Evolutionary conservation across 2,329 filamentous ascomycete genomes (phyloP).

Genomic region (Simplicillium aogashimaense): DNA sequence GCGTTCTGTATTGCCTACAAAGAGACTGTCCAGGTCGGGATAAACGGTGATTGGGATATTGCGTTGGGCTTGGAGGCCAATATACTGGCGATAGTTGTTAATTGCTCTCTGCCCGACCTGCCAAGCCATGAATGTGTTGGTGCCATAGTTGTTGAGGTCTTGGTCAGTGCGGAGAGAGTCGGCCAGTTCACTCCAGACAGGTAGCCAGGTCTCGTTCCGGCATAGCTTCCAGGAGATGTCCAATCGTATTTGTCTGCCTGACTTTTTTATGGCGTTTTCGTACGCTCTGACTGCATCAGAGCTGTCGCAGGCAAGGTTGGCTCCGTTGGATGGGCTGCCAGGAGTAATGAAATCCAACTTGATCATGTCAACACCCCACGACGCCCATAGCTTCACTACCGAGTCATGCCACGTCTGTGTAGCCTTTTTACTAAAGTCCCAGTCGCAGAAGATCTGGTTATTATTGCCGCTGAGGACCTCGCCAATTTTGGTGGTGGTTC

Average conservation of each 20-base stretch:
- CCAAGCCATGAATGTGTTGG: constrained; percentile 5
- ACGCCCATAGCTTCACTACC: constrained; percentile 5
- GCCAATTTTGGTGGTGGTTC: constrained; percentile 4
- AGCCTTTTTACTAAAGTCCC: constrained; percentile 6
- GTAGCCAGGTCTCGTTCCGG: constrained; percentile 8
- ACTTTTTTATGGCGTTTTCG: constrained; percentile 5
- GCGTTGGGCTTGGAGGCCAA: constrained; percentile 7
- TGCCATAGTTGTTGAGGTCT: constrained; percentile 7
- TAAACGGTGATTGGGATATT: constrained; percentile 4
- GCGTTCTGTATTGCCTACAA: constrained; percentile 2
- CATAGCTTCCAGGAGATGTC: constrained; percentile 8
- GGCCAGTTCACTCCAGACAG: constrained; percentile 5
- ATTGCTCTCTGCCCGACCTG: constrained; percentile 6
- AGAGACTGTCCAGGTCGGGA: constrained; percentile 4
- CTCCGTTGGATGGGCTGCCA: constrained; percentile 6
- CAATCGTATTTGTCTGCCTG: constrained; percentile 5
- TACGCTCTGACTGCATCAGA: constrained; percentile 5
- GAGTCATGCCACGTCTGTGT: constrained; percentile 8
- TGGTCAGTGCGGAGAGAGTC: constrained; percentile 7
- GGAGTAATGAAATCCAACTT: constrained; percentile 8
- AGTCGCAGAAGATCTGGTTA: constrained; percentile 8
- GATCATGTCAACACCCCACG: constrained; percentile 8
- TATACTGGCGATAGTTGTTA: constrained; percentile 7
- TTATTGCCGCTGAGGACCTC: constrained; percentile 3
- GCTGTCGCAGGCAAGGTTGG: constrained; percentile 5